Percentiles rank a stretch among this genome's conserved stretches.
phyloP scores from a whole-genome alignment of 2,329 filamentous ascomycete species.

The Venturia oleaginea region DNA sequence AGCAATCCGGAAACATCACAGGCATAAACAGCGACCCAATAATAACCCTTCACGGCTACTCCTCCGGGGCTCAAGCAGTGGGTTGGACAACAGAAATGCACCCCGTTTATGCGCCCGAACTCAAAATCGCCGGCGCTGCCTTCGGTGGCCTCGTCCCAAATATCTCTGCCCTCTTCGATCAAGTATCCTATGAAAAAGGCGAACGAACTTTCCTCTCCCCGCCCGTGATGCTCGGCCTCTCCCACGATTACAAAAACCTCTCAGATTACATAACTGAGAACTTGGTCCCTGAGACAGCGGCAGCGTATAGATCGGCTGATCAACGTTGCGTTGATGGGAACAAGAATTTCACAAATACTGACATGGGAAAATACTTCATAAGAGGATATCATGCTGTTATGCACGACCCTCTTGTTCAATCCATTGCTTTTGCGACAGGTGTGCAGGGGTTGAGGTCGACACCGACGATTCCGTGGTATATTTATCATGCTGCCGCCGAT shows the following conservation, averaged over 20 bases:
- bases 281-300: slow-evolving; percentile 3
- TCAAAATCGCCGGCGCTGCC: slow-evolving; percentile 13
- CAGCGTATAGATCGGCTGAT: not conserved
- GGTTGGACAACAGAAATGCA: slow-evolving; percentile 12
- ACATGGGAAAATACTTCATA: slow-evolving; percentile 7
- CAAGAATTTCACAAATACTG: slow-evolving; percentile 6
- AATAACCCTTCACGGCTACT: slow-evolving; percentile 12
- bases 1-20: slow-evolving; percentile 12
- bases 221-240: slow-evolving; percentile 10
- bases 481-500: slow-evolving; percentile 7
- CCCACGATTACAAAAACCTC: slow-evolving; percentile 12
- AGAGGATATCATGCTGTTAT: not conserved
- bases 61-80: not conserved
- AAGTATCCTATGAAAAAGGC: not conserved
- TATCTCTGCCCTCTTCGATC: slow-evolving; percentile 4
- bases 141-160: slow-evolving; percentile 14
- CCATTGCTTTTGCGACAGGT: not conserved
- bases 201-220: not conserved
- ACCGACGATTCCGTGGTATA: slow-evolving; percentile 11
- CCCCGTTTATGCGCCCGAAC: slow-evolving; percentile 13
- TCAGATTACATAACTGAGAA: slow-evolving; percentile 9
- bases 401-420: not conserved
- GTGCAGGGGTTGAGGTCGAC: slow-evolving; percentile 8
- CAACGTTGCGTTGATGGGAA: slow-evolving; percentile 8
- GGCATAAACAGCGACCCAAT: slow-evolving; percentile 1